These are phyloP conservation scores for Drechslerella dactyloides DNA, from an alignment of 2,329 filamentous ascomycete species.

Conservation along the genomic window DNA sequence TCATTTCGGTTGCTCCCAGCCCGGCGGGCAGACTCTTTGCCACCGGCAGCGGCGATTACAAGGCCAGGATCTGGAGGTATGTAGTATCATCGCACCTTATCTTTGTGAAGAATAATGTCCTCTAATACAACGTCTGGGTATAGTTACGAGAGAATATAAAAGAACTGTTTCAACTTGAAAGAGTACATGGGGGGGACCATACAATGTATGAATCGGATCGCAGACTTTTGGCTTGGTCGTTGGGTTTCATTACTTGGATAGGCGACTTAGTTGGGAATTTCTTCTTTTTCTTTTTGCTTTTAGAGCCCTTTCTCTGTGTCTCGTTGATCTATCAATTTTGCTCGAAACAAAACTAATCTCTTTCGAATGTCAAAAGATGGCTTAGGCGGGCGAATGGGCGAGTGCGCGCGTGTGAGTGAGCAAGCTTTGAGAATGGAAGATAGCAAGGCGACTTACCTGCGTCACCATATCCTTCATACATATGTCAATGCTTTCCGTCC, in stretches of 20 bases:
- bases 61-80: constrained; percentile 84
- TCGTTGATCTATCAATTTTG: not conserved
- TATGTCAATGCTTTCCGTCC: too few relatives aligned
- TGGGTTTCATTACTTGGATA: constrained; percentile 40
- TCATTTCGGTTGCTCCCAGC: constrained; percentile 95
- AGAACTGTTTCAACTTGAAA: not conserved
- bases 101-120: not conserved
- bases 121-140: constrained; percentile 10
- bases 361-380: not conserved
- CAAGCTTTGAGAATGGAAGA: too few relatives aligned
- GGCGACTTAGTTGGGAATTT: constrained; percentile 31
- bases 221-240: constrained; percentile 9
- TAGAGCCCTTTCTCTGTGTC: constrained; percentile 21
- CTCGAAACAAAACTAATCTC: not conserved
- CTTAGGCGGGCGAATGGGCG: too few relatives aligned
- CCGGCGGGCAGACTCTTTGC: constrained; percentile 88
- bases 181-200: constrained; percentile 6
- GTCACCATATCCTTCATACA: too few relatives aligned
- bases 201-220: not conserved
- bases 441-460: too few relatives aligned
- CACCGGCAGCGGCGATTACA: constrained; percentile 96
- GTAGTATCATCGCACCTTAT: constrained; percentile 11
- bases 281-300: constrained; percentile 27
- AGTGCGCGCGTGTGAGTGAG: too few relatives aligned
- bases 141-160: constrained; percentile 44